Conservation (phyloP, 306 rosid genomes). For the Ammopiptanthus mongolicus region DNA sequence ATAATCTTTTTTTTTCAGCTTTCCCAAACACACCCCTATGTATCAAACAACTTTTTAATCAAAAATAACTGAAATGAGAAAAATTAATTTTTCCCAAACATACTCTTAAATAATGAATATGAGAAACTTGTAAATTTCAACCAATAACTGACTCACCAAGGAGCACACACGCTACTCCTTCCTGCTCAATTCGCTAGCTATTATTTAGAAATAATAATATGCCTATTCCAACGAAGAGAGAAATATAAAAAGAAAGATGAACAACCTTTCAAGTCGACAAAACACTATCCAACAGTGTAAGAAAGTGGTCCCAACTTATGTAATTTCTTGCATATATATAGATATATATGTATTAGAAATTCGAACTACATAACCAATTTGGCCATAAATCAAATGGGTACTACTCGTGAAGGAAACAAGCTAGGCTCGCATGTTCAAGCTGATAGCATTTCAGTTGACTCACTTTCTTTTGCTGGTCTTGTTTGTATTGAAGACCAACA, state of each 20-base stretch:
- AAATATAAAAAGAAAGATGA: not conserved
- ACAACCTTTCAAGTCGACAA: not conserved
- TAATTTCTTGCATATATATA: not conserved
- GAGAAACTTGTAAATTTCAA: no score
- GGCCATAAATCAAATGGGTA: conserved; percentile 40
- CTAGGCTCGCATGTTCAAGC: conserved; percentile 27
- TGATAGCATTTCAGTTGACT: conserved; percentile 41
- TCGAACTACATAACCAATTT: not conserved
- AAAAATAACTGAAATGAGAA: no score
- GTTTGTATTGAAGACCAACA: conserved; percentile 52
- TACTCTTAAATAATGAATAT: no score
- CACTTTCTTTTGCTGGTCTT: conserved; percentile 65
- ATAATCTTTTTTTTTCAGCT: no score
- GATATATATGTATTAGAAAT: not conserved
- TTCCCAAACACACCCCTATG: no score
- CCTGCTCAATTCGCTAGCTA: no score
- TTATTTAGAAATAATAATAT: no score
- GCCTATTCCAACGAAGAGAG: not conserved
- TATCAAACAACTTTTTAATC: no score
- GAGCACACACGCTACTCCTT: no score
- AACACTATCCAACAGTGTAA: not conserved
- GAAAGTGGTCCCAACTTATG: not conserved
- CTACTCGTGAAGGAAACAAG: conserved; percentile 30
- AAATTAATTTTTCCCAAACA: no score
- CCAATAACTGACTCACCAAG: no score